A percentile compares a stretch with the other conserved stretches of the same genome.
phyloP scores from a whole-genome alignment of 208 protist genomes.

The Herpetomonas samuelpessoai region DNA sequence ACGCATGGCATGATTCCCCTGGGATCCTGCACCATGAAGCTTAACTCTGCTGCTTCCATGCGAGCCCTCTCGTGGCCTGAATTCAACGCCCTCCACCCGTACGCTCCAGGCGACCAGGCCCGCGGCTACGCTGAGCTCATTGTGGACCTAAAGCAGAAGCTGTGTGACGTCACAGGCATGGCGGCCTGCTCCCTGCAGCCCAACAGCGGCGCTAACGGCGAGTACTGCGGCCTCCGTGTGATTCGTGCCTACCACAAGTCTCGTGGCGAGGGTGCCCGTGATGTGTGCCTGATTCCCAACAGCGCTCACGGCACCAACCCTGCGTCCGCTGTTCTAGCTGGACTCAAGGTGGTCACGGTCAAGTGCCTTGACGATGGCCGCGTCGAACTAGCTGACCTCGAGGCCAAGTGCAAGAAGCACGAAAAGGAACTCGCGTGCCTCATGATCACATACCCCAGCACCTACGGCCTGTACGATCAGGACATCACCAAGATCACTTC shows the following conservation, averaged over 20 bases:
- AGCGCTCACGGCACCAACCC: slow-evolving; percentile 99
- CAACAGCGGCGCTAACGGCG: slow-evolving; percentile 97
- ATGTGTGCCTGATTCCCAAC: slow-evolving; percentile 97
- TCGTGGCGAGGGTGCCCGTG: slow-evolving; percentile 76
- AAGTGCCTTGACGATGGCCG: slow-evolving; percentile 90
- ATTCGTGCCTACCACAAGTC: slow-evolving; percentile 84
- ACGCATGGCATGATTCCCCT: slow-evolving; percentile 96
- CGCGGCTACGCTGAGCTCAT: slow-evolving; percentile 81
- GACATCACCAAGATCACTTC: slow-evolving; percentile 86
- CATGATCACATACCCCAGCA: slow-evolving; percentile 99
- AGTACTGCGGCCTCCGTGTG: slow-evolving; percentile 95
- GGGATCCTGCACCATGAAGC: slow-evolving; percentile 99
- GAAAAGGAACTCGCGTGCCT: slow-evolving; percentile 90
- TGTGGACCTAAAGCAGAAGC: slow-evolving; percentile 74
- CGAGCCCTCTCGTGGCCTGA: slow-evolving; percentile 94
- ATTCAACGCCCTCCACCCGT: slow-evolving; percentile 95
- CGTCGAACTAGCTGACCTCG: slow-evolving; percentile 93
- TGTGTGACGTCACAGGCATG: slow-evolving; percentile 96
- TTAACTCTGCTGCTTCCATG: slow-evolving; percentile 97
- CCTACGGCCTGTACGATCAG: slow-evolving; percentile 98
- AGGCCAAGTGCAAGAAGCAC: slow-evolving; percentile 89
- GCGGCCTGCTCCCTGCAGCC: slow-evolving; percentile 95
- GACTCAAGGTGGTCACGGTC: slow-evolving; percentile 92
- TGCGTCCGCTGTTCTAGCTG: slow-evolving; percentile 94
- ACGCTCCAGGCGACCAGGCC: slow-evolving; percentile 91